phyloP scores from a whole-genome alignment of 2,329 filamentous ascomycete species.

The Ophiosphaerella herpotricha region DNA sequence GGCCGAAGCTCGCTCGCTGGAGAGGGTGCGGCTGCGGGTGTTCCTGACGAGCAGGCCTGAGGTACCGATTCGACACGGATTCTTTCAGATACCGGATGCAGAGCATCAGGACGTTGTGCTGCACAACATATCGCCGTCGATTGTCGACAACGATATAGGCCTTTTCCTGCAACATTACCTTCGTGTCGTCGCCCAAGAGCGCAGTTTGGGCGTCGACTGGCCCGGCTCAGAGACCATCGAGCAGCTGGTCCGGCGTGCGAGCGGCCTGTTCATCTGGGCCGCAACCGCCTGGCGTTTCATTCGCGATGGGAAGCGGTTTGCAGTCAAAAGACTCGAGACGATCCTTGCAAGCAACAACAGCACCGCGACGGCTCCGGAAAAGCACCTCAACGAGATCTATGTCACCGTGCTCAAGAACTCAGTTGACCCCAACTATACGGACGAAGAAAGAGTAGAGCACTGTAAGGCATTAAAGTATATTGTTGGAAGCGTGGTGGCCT shows the following conservation, averaged over 20 bases:
- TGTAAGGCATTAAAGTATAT: no score
- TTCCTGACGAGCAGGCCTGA: slow-evolving; percentile 11
- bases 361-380: not conserved
- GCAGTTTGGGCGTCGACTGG: slow-evolving; percentile 8
- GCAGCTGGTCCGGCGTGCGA: slow-evolving; percentile 28
- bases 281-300: slow-evolving; percentile 31
- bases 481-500: not conserved
- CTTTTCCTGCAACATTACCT: slow-evolving; percentile 17
- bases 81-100: slow-evolving; percentile 7
- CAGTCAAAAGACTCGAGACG: not conserved
- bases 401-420: not conserved
- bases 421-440: not conserved
- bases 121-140: slow-evolving; percentile 11
- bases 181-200: not conserved
- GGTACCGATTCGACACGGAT: slow-evolving; percentile 16
- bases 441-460: not conserved
- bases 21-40: no score
- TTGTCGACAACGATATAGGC: slow-evolving; percentile 20
- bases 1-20: not conserved
- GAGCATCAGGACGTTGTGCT: slow-evolving; percentile 16
- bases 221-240: slow-evolving; percentile 23
- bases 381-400: slow-evolving; percentile 1
- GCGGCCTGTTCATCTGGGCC: no score
- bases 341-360: not conserved
- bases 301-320: slow-evolving; percentile 3